phyloP scores from a whole-genome alignment of 2,329 filamentous ascomycete species.

The Lasiodiplodia citricola region DNA sequence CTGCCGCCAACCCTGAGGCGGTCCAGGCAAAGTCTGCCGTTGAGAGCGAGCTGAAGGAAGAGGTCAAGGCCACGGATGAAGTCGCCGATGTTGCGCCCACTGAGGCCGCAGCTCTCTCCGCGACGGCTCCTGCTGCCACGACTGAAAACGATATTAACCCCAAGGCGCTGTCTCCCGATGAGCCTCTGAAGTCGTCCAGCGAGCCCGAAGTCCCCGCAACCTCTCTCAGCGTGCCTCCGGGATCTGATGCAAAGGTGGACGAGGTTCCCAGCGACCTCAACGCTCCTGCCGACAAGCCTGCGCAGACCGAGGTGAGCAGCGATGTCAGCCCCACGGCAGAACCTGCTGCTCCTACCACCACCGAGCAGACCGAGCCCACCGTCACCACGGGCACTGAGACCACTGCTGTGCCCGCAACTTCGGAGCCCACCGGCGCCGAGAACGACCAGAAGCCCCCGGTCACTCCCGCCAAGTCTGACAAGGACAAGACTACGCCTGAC shows the following conservation, averaged over 20 bases:
- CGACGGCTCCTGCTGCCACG: conserved; percentile 37
- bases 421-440: conserved; percentile 23
- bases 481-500: conserved; percentile 13
- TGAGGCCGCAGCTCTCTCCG: conserved; percentile 43
- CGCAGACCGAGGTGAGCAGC: conserved; percentile 41
- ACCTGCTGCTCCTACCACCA: conserved; percentile 32
- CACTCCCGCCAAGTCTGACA: conserved; percentile 31
- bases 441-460: conserved; percentile 28
- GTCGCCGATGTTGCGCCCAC: conserved; percentile 53
- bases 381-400: conserved; percentile 49
- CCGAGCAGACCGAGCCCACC: conserved; percentile 44
- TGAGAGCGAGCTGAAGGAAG: conserved; percentile 74
- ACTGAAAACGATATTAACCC: conserved; percentile 26
- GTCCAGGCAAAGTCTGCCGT: conserved; percentile 77
- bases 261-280: conserved; percentile 38
- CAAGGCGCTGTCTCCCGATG: conserved; percentile 22
- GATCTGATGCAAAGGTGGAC: background rate
- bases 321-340: conserved; percentile 51
- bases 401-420: conserved; percentile 35
- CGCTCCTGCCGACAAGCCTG: conserved; percentile 40
- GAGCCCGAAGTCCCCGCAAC: conserved; percentile 31
- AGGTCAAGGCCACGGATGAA: conserved; percentile 55
- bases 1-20: conserved; percentile 69
- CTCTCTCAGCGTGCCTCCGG: conserved; percentile 17
- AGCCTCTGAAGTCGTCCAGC: conserved; percentile 36